Evolutionary conservation across 345 rosid species (phyloP).

Genomic region (Pistacia vera): DNA sequence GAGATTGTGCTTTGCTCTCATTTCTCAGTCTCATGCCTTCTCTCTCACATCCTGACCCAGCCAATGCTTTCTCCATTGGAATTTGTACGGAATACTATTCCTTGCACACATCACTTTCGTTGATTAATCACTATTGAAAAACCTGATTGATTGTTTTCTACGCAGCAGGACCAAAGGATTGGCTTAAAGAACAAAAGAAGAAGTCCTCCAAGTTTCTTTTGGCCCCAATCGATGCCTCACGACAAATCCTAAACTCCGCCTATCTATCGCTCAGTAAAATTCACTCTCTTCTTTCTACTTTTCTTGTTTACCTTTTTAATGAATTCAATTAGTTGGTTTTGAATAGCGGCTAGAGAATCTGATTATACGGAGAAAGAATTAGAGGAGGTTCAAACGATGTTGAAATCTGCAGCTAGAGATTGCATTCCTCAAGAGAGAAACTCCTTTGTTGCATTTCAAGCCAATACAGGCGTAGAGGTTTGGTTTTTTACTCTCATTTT

Average conservation of each 20-base stretch:
- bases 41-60: constrained; percentile 40
- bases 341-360: constrained; percentile 39
- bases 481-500: not conserved
- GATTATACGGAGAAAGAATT: constrained; percentile 47
- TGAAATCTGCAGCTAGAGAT: constrained; percentile 80
- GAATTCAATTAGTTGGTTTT: constrained; percentile 8
- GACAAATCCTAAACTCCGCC: constrained; percentile 74
- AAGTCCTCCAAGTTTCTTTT: constrained; percentile 72
- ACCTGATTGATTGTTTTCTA: constrained; percentile 17
- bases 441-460: constrained; percentile 83
- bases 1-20: constrained; percentile 51
- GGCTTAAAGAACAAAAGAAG: constrained; percentile 97
- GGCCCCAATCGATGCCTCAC: constrained; percentile 96
- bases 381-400: constrained; percentile 58
- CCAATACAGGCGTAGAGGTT: constrained; percentile 93
- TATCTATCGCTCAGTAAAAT: constrained; percentile 56
- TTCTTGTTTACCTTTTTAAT: not conserved
- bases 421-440: constrained; percentile 76
- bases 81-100: constrained; percentile 49
- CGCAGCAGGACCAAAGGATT: constrained; percentile 99
- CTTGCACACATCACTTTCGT: not conserved
- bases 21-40: constrained; percentile 47
- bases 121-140: not conserved
- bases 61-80: constrained; percentile 79
- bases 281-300: not conserved